Conservation (phyloP, 306 rosid species). For the Vicia sativa region DNA sequence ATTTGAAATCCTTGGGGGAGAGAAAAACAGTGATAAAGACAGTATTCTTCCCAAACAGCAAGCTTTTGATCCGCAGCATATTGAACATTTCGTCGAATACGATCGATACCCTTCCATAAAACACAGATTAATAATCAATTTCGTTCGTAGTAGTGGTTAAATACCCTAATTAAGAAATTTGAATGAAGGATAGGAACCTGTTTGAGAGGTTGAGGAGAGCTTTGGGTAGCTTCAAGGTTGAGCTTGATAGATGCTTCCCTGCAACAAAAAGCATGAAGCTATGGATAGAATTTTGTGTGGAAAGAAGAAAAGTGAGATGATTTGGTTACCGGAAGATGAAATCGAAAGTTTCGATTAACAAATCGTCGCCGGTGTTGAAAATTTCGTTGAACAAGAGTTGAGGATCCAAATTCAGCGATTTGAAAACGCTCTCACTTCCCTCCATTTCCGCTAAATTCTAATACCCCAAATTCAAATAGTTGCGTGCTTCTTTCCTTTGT, state of each 20-base stretch:
- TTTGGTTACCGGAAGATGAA: slow-evolving; percentile 55
- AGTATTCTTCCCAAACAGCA: slow-evolving; percentile 75
- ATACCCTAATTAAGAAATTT: not conserved
- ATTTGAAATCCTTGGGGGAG: slow-evolving; percentile 67
- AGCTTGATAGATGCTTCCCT: slow-evolving; percentile 67
- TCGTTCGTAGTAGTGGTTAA: not conserved
- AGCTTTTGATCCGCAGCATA: slow-evolving; percentile 65
- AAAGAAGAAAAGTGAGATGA: not conserved
- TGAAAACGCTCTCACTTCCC: slow-evolving; percentile 49
- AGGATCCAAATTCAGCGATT: slow-evolving; percentile 70
- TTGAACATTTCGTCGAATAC: slow-evolving; percentile 51
- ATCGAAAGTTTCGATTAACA: slow-evolving; percentile 62
- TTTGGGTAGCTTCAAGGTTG: slow-evolving; percentile 51
- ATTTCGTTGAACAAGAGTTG: slow-evolving; percentile 73
- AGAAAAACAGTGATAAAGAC: slow-evolving; percentile 68
- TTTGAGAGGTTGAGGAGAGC: slow-evolving; percentile 60
- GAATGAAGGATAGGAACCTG: slow-evolving; percentile 43
- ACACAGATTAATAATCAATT: not conserved
- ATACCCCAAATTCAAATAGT: not conserved
- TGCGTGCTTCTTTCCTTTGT: no score
- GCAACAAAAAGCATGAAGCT: not conserved
- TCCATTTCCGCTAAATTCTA: slow-evolving; percentile 60
- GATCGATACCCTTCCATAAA: slow-evolving; percentile 56
- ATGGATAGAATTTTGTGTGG: no score
- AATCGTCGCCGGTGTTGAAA: slow-evolving; percentile 66